Percentiles rank a stretch among this genome's conserved stretches.
Evolutionary conservation across 306 rosid species (phyloP).

Genomic region (Glycine tomentella): DNA sequence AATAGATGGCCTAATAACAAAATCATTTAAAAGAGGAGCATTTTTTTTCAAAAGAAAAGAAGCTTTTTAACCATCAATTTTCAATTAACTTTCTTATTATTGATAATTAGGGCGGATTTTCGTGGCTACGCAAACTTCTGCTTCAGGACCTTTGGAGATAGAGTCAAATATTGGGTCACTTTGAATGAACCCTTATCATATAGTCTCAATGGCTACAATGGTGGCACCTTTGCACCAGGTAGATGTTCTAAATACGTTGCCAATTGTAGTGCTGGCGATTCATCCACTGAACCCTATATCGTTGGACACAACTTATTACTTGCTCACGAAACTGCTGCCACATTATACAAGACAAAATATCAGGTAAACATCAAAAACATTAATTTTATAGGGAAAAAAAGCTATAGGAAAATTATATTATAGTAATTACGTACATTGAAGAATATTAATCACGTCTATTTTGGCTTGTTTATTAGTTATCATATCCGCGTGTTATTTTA

Average conservation of each 20-base stretch:
- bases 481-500: too few species aligned
- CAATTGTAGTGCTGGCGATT: slow-evolving; percentile 51
- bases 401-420: not conserved
- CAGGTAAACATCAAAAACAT: slow-evolving; percentile 41
- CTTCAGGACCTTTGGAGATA: slow-evolving; percentile 61
- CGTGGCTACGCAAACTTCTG: slow-evolving; percentile 48
- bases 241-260: slow-evolving; percentile 58
- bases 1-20: too few species aligned
- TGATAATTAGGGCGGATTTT: slow-evolving; percentile 51
- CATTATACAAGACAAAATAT: slow-evolving; percentile 52
- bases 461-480: too few species aligned
- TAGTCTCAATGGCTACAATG: slow-evolving; percentile 47
- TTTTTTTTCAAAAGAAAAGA: too few species aligned
- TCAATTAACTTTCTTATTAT: not conserved
- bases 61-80: not conserved
- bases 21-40: too few species aligned
- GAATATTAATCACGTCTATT: not conserved
- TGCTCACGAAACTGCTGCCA: slow-evolving; percentile 54
- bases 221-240: slow-evolving; percentile 60
- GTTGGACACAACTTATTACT: slow-evolving; percentile 59
- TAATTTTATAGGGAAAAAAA: not conserved
- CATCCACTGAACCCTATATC: slow-evolving; percentile 64
- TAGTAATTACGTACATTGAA: too few species aligned
- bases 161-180: slow-evolving; percentile 66
- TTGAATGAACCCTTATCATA: slow-evolving; percentile 50